phyloP scores from a whole-genome alignment of 2,329 filamentous ascomycete species.

The Fusarium succisae region DNA sequence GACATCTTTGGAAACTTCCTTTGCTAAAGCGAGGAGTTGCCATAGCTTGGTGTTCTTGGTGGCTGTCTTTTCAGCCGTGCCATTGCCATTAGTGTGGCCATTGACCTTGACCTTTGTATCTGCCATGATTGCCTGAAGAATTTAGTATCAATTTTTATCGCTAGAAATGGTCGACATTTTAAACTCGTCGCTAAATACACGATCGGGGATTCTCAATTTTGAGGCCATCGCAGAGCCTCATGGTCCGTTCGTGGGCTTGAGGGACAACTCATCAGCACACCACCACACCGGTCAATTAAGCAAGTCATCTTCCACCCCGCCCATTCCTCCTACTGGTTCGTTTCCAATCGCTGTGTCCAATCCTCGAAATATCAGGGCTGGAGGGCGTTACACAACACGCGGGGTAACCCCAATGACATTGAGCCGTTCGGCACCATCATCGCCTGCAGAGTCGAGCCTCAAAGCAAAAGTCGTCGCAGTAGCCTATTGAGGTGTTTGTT shows the following conservation, averaged over 20 bases:
- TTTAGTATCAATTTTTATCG: constrained; percentile 21
- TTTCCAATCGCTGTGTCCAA: constrained; percentile 23
- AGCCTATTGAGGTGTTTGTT: not conserved
- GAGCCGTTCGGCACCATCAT: constrained; percentile 9
- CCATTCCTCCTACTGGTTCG: constrained; percentile 21
- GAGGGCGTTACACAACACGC: constrained; percentile 35
- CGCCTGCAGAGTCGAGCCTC: constrained; percentile 20
- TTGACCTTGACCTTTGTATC: constrained; percentile 43
- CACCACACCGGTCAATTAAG: constrained; percentile 24
- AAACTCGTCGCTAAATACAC: constrained; percentile 26
- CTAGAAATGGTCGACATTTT: constrained; percentile 31
- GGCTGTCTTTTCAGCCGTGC: constrained; percentile 30
- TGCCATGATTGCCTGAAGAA: constrained; percentile 36
- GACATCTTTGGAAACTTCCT: constrained; percentile 42
- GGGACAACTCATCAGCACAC: constrained; percentile 43
- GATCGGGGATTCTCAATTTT: constrained; percentile 8
- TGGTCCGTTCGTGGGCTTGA: constrained; percentile 22
- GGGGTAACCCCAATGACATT: constrained; percentile 40
- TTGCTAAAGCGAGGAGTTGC: constrained; percentile 41
- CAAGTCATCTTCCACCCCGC: constrained; percentile 31
- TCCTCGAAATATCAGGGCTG: constrained; percentile 38
- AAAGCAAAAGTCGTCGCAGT: not conserved
- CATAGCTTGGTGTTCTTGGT: constrained; percentile 39
- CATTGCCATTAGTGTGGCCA: constrained; percentile 29
- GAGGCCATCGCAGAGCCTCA: constrained; percentile 40